A percentile compares a stretch with the other conserved stretches of the same genome.
phyloP scores from a whole-genome alignment of 1,284 basidiomycete genomes.

The Austroboletus rostrupii region DNA sequence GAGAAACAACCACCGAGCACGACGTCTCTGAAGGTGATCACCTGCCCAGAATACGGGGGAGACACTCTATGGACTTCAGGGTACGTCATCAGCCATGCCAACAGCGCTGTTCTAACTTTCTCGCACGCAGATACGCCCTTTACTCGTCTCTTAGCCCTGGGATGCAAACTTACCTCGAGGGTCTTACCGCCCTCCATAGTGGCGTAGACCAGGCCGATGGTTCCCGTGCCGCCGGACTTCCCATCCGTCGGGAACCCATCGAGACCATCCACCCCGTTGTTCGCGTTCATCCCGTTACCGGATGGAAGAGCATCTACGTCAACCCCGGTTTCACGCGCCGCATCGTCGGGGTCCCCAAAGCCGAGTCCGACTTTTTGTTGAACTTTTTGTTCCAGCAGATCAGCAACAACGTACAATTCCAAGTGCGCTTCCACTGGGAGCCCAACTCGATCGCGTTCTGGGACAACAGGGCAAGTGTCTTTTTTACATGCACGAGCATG shows the following conservation, averaged over 20 bases:
- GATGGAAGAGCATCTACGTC: slow-evolving; percentile 76
- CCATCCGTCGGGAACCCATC: slow-evolving; percentile 62
- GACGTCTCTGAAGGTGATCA: slow-evolving; percentile 66
- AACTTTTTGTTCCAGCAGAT: slow-evolving; percentile 71
- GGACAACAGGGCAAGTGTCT: slow-evolving; percentile 58
- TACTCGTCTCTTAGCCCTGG: slow-evolving; percentile 69
- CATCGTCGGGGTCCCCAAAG: slow-evolving; percentile 74
- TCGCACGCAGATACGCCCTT: slow-evolving; percentile 48
- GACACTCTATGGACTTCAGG: slow-evolving; percentile 72
- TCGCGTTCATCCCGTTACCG: slow-evolving; percentile 75
- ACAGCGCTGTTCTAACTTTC: slow-evolving; percentile 5
- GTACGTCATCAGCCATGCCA: slow-evolving; percentile 29
- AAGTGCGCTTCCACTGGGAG: slow-evolving; percentile 71
- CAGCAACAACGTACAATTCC: slow-evolving; percentile 63
- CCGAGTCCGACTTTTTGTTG: slow-evolving; percentile 72
- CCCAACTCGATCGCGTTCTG: slow-evolving; percentile 66
- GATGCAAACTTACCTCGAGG: slow-evolving; percentile 65
- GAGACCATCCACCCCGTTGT: slow-evolving; percentile 69
- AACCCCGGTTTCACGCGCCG: slow-evolving; percentile 70
- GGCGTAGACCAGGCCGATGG: slow-evolving; percentile 67
- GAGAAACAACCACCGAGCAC: slow-evolving; percentile 71
- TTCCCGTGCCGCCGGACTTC: slow-evolving; percentile 58
- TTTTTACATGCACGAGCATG: not conserved
- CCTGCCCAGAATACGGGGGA: slow-evolving; percentile 61
- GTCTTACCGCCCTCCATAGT: slow-evolving; percentile 63